A percentile compares a stretch with the other conserved stretches of the same genome.
phyloP scores from a whole-genome alignment of 169 alveolate genomes.

The Cryptosporidium ryanae region DNA sequence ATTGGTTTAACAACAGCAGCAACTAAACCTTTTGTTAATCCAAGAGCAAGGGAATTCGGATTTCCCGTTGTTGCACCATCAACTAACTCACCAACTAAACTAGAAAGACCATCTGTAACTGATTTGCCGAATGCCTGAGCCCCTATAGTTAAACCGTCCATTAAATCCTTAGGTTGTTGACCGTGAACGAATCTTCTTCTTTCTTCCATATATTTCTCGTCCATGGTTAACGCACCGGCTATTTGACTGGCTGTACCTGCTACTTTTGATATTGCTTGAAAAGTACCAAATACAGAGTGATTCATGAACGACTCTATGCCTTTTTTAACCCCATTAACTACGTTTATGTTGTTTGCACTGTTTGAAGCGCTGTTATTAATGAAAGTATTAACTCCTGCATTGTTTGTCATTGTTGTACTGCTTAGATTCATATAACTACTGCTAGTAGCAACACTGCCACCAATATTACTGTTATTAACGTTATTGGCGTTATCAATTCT shows the following conservation, averaged over 20 bases:
- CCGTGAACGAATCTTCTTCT: conserved; percentile 79
- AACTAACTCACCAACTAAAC: conserved; percentile 72
- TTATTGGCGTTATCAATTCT: conserved; percentile 29
- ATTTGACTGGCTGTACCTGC: conserved; percentile 83
- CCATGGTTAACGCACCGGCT: conserved; percentile 81
- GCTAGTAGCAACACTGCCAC: no score
- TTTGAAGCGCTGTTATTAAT: no score
- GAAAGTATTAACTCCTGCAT: no score
- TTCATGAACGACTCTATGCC: conserved; percentile 80
- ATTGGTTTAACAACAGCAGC: conserved; percentile 81
- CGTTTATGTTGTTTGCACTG: conserved; percentile 67
- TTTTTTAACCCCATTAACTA: conserved; percentile 78
- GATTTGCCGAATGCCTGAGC: conserved; percentile 83
- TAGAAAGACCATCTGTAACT: conserved; percentile 81
- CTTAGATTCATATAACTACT: no score
- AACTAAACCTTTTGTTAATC: conserved; percentile 80
- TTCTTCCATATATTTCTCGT: conserved; percentile 79
- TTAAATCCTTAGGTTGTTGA: conserved; percentile 78
- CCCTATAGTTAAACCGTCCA: conserved; percentile 81
- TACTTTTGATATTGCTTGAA: conserved; percentile 80
- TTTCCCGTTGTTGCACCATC: conserved; percentile 73
- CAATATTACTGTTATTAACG: no score
- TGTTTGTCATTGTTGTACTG: no score
- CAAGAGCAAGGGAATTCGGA: conserved; percentile 76
- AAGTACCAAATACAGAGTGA: conserved; percentile 81